A percentile compares a stretch with the other conserved stretches of the same genome.
These are phyloP conservation scores for Tetraselmis striata DNA, from an alignment of 139 green algal species.

Conservation along the genomic window DNA sequence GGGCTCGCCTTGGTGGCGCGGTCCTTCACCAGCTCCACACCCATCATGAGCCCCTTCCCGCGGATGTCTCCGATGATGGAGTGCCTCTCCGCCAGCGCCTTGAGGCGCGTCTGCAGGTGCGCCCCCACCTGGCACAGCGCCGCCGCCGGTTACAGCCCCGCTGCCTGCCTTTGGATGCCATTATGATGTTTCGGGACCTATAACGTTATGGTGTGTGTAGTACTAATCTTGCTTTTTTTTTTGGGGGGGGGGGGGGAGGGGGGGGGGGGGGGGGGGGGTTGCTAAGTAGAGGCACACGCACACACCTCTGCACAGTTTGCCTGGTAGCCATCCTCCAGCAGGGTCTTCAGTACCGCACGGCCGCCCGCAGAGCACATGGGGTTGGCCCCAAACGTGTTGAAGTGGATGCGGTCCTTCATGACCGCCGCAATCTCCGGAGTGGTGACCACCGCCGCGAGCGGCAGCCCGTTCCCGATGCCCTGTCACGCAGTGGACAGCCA, in stretches of 20 bases:
- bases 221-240: too few species aligned
- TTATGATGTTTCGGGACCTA: too few species aligned
- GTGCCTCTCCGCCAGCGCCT: conserved; percentile 58
- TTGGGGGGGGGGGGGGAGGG: too few species aligned
- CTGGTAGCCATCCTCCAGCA: conserved; percentile 30
- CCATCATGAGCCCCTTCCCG: conserved; percentile 90
- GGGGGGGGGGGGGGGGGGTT: too few species aligned
- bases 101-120: conserved; percentile 50
- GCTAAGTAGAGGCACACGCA: too few species aligned
- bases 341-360: conserved; percentile 72
- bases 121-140: conserved; percentile 44
- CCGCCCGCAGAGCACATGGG: conserved; percentile 84
- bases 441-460: conserved; percentile 92
- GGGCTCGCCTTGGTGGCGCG: conserved; percentile 64
- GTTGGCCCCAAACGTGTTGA: conserved; percentile 98
- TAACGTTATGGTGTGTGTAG: too few species aligned
- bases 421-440: conserved; percentile 82
- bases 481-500: conserved; percentile 1
- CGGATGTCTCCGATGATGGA: conserved; percentile 90
- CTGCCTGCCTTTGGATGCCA: too few species aligned
- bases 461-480: conserved; percentile 95
- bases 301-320: not conserved
- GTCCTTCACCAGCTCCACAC: conserved; percentile 92
- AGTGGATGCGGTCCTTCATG: conserved; percentile 68
- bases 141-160: not conserved